Evolutionary conservation across 345 rosid species (phyloP).

Genomic region (Brassica juncea): DNA sequence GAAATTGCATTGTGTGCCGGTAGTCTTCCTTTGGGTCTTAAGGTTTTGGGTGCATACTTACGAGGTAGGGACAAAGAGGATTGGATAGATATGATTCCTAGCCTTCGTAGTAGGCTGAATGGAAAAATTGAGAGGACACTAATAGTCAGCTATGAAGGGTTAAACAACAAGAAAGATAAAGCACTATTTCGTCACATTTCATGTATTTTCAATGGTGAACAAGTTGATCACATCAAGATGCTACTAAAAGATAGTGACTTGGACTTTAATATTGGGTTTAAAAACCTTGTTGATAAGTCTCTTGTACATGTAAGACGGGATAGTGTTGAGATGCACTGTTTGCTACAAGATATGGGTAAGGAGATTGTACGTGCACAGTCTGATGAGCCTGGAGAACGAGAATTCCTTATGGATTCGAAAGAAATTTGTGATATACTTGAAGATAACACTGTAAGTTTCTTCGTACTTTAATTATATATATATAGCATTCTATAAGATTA

Average conservation of each 20-base stretch:
- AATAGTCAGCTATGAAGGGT: not conserved
- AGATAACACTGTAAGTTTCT: not conserved
- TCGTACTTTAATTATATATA: not conserved
- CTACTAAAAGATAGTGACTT: not conserved
- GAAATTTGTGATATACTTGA: not conserved
- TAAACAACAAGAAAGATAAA: not conserved
- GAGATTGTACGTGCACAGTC: not conserved
- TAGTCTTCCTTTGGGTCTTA: not conserved
- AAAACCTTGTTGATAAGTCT: not conserved
- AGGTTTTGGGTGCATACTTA: not conserved
- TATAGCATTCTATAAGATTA: not conserved
- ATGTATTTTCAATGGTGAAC: not conserved
- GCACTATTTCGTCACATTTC: not conserved
- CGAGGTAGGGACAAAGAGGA: not conserved
- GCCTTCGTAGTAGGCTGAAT: not conserved
- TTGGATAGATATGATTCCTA: not conserved
- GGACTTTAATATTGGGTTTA: not conserved
- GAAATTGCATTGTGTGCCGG: not conserved
- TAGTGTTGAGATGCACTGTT: not conserved
- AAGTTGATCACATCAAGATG: not conserved
- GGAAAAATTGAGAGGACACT: not conserved
- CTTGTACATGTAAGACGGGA: not conserved
- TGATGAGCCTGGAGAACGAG: not conserved
- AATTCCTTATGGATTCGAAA: not conserved
- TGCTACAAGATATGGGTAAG: not conserved